Evolutionary conservation across 2,329 filamentous ascomycete species (phyloP).

Genomic region (Alternaria triticina): DNA sequence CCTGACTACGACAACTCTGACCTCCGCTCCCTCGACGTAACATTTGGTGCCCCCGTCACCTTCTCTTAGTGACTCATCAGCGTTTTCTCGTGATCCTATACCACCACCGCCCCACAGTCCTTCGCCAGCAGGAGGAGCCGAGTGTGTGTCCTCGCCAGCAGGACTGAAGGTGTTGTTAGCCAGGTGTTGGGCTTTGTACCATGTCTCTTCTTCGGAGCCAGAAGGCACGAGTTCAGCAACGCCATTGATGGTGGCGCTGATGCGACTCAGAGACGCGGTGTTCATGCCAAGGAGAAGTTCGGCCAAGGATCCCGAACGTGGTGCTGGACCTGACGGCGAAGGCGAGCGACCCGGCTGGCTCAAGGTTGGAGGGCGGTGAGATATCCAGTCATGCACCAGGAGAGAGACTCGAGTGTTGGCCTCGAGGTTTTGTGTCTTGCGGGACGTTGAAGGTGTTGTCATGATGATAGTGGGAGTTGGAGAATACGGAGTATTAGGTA

Average conservation of each 20-base stretch:
- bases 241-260: conserved; percentile 94
- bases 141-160: conserved; percentile 31
- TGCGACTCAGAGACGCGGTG: conserved; percentile 82
- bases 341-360: conserved; percentile 59
- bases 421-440: conserved; percentile 81
- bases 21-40: conserved; percentile 81
- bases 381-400: conserved; percentile 98
- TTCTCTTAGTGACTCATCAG: conserved; percentile 47
- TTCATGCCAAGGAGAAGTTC: conserved; percentile 89
- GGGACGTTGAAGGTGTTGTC: conserved; percentile 81
- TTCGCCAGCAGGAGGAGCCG: conserved; percentile 43
- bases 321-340: conserved; percentile 62
- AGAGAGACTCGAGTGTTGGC: conserved; percentile 87
- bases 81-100: conserved; percentile 43
- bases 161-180: conserved; percentile 87
- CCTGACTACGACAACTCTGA: conserved; percentile 83
- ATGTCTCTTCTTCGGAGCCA: conserved; percentile 82
- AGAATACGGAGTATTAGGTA: conserved; percentile 74
- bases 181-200: conserved; percentile 81
- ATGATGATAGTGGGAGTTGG: conserved; percentile 77
- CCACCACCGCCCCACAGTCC: conserved; percentile 57
- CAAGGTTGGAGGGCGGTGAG: conserved; percentile 83
- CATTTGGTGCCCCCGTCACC: conserved; percentile 62
- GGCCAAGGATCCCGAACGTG: conserved; percentile 73
- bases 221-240: conserved; percentile 73